phyloP scores from a whole-genome alignment of 208 protist species.

The Histomonas meleagridis region DNA sequence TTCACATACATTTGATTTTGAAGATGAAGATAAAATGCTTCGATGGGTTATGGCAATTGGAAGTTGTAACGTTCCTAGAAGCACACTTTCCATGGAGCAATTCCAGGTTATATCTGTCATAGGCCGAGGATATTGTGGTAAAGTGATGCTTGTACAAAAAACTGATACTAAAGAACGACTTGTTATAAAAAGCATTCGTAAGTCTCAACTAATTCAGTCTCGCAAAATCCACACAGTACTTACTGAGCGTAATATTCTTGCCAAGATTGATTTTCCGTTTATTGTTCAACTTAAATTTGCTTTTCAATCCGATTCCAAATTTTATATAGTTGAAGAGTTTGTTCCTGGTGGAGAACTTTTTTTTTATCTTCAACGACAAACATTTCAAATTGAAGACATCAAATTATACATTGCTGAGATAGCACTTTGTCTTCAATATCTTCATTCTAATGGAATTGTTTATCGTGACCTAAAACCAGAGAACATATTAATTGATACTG shows the following conservation, averaged over 20 bases:
- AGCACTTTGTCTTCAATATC: background rate
- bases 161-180: background rate
- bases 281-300: background rate
- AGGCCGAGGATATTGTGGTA: background rate
- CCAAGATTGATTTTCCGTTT: background rate
- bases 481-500: background rate
- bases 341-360: no score
- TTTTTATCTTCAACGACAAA: no score
- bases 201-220: background rate
- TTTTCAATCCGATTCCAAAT: background rate
- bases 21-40: no score
- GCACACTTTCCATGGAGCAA: background rate
- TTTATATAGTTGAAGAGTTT: background rate
- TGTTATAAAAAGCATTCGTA: background rate
- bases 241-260: background rate
- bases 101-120: background rate
- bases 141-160: background rate
- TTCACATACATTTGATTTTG: no score
- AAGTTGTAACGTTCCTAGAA: no score
- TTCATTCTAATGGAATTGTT: background rate
- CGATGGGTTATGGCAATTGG: no score
- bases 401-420: background rate
- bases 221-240: background rate
- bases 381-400: background rate
- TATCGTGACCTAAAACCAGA: slow-evolving; percentile 13